Conservation (phyloP, 108 stramenopile genomes). For the Epithemia pelagica region DNA sequence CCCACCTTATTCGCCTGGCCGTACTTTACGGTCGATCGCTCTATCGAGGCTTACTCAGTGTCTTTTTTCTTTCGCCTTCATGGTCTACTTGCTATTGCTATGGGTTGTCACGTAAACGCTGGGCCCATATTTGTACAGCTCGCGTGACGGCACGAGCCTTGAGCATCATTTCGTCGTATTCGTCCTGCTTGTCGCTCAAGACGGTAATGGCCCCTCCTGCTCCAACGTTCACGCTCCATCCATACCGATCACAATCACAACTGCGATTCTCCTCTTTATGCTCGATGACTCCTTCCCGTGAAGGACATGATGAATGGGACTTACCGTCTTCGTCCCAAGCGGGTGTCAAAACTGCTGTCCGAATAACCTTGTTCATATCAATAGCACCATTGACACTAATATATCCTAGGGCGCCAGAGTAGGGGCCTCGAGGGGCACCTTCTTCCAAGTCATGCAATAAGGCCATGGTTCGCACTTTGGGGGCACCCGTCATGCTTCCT, state of each 20-base stretch:
- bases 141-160: constrained; percentile 77
- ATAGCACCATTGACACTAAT: constrained; percentile 74
- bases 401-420: constrained; percentile 90
- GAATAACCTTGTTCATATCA: constrained; percentile 94
- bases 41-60: too few species aligned
- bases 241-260: constrained; percentile 5
- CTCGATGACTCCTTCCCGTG: too few species aligned
- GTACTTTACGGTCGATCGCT: too few species aligned
- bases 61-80: too few species aligned
- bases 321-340: not conserved
- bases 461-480: constrained; percentile 91
- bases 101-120: too few species aligned
- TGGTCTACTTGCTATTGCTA: too few species aligned
- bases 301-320: too few species aligned
- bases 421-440: constrained; percentile 74
- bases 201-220: constrained; percentile 95
- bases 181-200: constrained; percentile 81
- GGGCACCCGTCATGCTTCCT: constrained; percentile 99
- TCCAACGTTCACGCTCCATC: constrained; percentile 71
- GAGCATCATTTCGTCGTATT: constrained; percentile 90
- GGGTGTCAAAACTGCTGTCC: constrained; percentile 84
- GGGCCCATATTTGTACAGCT: constrained; percentile 58
- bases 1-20: too few species aligned
- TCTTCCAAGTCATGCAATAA: constrained; percentile 80
- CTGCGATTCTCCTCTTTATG: not conserved